Evolutionary conservation across 805 yeast genomes (phyloP).

Genomic region (Barnettozyma pratensis): DNA sequence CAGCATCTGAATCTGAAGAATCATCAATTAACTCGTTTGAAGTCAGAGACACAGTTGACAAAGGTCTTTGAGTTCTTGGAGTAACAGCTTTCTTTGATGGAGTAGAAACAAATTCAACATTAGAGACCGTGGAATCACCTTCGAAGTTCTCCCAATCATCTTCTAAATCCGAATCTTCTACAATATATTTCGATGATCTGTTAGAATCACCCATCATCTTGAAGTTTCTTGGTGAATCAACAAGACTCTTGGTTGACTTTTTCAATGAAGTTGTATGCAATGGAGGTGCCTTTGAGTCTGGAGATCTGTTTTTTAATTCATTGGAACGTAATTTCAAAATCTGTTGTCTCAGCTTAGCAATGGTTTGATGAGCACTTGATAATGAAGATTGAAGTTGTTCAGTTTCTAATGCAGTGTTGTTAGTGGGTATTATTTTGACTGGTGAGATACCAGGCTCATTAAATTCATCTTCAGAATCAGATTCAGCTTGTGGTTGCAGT

Average conservation of each 20-base stretch:
- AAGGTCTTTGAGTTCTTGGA: slow-evolving; percentile 9
- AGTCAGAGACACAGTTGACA: slow-evolving; percentile 12
- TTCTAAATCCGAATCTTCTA: slow-evolving; percentile 18
- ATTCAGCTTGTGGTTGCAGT: slow-evolving; percentile 21
- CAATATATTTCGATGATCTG: slow-evolving; percentile 21
- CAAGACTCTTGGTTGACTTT: slow-evolving; percentile 9
- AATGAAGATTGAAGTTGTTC: slow-evolving; percentile 65
- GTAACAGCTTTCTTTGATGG: slow-evolving; percentile 10
- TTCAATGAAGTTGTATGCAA: slow-evolving; percentile 6
- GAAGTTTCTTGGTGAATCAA: slow-evolving; percentile 12
- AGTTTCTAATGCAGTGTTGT: slow-evolving; percentile 47
- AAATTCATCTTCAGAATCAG: slow-evolving; percentile 34
- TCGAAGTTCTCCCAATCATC: slow-evolving; percentile 27
- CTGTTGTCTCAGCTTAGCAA: slow-evolving; percentile 49
- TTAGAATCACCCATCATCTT: slow-evolving; percentile 20
- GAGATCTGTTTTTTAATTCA: slow-evolving; percentile 19
- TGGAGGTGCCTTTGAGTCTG: slow-evolving; percentile 10
- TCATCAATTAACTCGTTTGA: slow-evolving; percentile 15
- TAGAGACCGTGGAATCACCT: slow-evolving; percentile 17
- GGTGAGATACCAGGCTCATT: slow-evolving; percentile 33
- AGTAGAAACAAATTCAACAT: slow-evolving; percentile 3
- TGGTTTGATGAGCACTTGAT: slow-evolving; percentile 57
- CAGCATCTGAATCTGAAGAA: slow-evolving; percentile 22
- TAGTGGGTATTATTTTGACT: slow-evolving; percentile 31
- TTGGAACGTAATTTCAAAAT: slow-evolving; percentile 23